Conservation (phyloP, 768 basidiomycete genomes). For the Cubamyces sp. region DNA sequence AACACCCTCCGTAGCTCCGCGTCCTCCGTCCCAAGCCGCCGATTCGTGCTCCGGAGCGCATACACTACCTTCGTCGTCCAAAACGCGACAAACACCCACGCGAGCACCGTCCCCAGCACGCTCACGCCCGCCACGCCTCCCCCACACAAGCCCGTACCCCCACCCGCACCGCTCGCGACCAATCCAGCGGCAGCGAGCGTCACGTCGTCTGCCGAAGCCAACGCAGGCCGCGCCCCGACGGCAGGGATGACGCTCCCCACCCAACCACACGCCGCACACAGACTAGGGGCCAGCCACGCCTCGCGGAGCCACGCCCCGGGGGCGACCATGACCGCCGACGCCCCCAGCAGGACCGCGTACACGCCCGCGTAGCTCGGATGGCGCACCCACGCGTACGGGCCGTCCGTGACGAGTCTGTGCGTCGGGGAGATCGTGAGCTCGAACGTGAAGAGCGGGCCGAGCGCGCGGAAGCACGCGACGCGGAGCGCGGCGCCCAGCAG, state of each 20-base stretch:
- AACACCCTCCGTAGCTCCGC: conserved; percentile 30
- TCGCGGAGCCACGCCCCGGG: conserved; percentile 31
- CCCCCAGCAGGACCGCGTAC: conserved; percentile 34
- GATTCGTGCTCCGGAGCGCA: conserved; percentile 33
- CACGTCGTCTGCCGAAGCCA: background rate
- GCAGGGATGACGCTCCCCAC: background rate
- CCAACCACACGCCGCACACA: background rate
- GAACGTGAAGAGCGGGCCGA: conserved; percentile 46
- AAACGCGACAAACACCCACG: conserved; percentile 29
- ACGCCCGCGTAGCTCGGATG: conserved; percentile 45
- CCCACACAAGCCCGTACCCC: background rate
- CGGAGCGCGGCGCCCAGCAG: conserved; percentile 40
- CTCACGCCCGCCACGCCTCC: background rate
- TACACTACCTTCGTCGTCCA: conserved; percentile 36
- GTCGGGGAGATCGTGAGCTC: conserved; percentile 40
- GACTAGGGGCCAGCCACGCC: conserved; percentile 22
- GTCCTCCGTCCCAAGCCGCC: conserved; percentile 34
- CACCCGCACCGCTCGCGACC: background rate
- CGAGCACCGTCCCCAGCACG: conserved; percentile 11
- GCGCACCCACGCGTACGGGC: conserved; percentile 46
- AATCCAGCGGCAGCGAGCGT: too few relatives aligned
- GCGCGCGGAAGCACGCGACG: conserved; percentile 40
- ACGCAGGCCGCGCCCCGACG: background rate
- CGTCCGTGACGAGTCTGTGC: conserved; percentile 43
- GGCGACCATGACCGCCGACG: conserved; percentile 26